Evolutionary conservation across 441 rosid genomes (phyloP).

Genomic region (Populus hybrid): DNA sequence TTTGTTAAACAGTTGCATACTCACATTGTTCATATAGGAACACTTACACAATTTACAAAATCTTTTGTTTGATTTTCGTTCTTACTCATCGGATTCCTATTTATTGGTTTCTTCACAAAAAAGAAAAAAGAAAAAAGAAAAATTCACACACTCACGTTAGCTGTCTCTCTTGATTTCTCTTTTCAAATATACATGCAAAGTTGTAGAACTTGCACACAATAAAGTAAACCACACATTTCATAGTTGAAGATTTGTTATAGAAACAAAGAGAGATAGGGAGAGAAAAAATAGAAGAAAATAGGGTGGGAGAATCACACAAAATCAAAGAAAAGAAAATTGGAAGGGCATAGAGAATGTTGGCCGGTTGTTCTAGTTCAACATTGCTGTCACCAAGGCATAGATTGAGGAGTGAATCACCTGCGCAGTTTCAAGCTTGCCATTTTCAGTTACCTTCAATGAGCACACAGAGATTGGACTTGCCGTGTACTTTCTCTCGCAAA

Average conservation of each 20-base stretch:
- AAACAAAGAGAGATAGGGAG: slow-evolving; percentile 36
- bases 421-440: slow-evolving; percentile 77
- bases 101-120: slow-evolving; percentile 21
- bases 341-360: slow-evolving; percentile 88
- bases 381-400: slow-evolving; percentile 95
- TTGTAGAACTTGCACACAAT: slow-evolving; percentile 23
- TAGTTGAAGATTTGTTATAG: slow-evolving; percentile 17
- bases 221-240: slow-evolving; percentile 18
- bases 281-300: slow-evolving; percentile 30
- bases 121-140: slow-evolving; percentile 2
- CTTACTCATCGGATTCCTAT: slow-evolving; percentile 88
- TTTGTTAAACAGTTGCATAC: background rate
- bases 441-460: slow-evolving; percentile 82
- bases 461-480: slow-evolving; percentile 96
- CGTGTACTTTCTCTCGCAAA: slow-evolving; percentile 73
- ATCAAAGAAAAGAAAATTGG: slow-evolving; percentile 27
- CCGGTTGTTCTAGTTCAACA: slow-evolving; percentile 95
- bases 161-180: slow-evolving; percentile 36
- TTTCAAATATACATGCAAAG: slow-evolving; percentile 27
- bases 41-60: slow-evolving; percentile 25
- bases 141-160: slow-evolving; percentile 60
- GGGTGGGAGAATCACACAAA: slow-evolving; percentile 35
- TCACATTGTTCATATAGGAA: slow-evolving; percentile 35
- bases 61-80: slow-evolving; percentile 25
- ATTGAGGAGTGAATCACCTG: slow-evolving; percentile 82